Evolutionary conservation across 768 basidiomycete species (phyloP), one percentile per base, ranked within the genome.

Genomic region (Pleurotus djamor): DNA sequence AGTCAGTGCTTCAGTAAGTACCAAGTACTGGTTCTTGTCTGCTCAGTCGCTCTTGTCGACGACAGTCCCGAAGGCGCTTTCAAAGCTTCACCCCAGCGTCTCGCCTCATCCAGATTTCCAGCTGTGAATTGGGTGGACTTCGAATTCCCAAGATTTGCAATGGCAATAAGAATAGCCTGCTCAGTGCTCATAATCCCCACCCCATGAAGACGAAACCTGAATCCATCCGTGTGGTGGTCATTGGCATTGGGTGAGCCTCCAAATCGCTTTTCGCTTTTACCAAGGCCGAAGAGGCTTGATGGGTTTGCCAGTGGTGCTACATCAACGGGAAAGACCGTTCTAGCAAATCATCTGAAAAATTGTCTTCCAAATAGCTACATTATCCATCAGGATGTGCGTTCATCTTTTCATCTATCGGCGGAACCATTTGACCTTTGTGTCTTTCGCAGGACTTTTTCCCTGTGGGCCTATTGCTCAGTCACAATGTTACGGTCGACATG

Each of bases 291-390:
- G 21, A 28, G 21, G 7, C 16, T 10, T 8, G 37, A 16, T 35
- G 12, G 14, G n/a, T 16, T n/a, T 7, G 13, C 6, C 34, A 52
- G 51, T 9, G 51, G 51, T 14, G 51, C 51, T 14, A 52, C 51
- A 3, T 52, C 51, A 10, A 36, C 51, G 13, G 51, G 51, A 12
- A 52, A 52, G n/a, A 52, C 51, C 16, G 37, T 52, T 5, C 37
- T 52, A n/a, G 51, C 51, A 7, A 52, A 52, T 12, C 51, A 52
- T 52, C 51, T 52, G 10, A 14, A 36, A 52, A 52, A 52, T 36
- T 52, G 51, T 36, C 14, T 52, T 16, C 51, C 35, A 16, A 36
- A 36, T 38, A 52, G 51, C n/a, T 35, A 13, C 51, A 36, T 52
- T 9, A 52, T 52, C 9, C 51, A 52, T n/a, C 51, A 52, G 14